Percentiles rank a stretch among this genome's conserved stretches.
Conservation (phyloP, 2,329 filamentous ascomycete species). For the Meredithiella fracta region DNA sequence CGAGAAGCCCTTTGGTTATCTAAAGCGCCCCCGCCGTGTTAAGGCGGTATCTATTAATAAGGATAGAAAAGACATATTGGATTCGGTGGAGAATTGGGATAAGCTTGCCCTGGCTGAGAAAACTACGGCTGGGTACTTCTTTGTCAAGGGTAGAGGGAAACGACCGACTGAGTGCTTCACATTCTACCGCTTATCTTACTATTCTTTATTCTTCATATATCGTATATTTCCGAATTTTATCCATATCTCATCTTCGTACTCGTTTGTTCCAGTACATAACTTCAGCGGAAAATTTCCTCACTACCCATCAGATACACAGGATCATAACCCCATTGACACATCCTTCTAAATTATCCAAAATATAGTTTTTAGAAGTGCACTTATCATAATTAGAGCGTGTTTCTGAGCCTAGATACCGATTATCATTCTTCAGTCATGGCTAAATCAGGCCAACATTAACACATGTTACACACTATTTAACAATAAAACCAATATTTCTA, state of each 20-base stretch:
- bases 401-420: no score
- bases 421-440: no score
- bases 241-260: neutral
- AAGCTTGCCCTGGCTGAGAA: constrained; percentile 48
- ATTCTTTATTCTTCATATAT: no score
- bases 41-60: neutral
- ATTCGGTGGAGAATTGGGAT: constrained; percentile 46
- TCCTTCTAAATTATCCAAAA: neutral
- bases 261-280: neutral
- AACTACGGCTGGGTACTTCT: constrained; percentile 57
- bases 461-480: no score
- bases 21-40: constrained; percentile 23
- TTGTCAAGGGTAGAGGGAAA: constrained; percentile 48
- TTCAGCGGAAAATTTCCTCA: neutral
- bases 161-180: constrained; percentile 15
- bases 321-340: neutral
- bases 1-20: constrained; percentile 46
- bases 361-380: neutral
- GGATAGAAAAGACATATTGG: neutral
- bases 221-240: neutral
- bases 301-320: neutral
- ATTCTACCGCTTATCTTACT: no score
- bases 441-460: no score
- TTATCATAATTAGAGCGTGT: no score
- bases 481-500: no score